Evolutionary conservation across 2,329 filamentous ascomycete genomes (phyloP), one percentile per base, ranked within the genome.

Genomic region (Rhinocladiella mackenziei): DNA sequence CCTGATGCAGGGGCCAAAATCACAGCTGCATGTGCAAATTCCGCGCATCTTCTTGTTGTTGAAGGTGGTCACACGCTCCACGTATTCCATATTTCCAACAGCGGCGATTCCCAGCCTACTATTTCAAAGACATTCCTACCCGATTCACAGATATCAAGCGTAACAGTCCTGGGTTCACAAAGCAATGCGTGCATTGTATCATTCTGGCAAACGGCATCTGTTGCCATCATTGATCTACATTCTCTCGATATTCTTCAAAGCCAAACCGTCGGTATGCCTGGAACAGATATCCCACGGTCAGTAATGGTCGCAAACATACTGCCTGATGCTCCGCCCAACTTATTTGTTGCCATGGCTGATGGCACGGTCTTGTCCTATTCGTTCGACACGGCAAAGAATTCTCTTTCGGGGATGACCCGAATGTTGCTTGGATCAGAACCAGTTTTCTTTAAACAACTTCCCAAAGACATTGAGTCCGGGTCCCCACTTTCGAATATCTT

Each of bases 301-400:
- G 75, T 97, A 19, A 78, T 83, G 0, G 75, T 97, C 5, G 83
- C 86, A 4, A 82, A 89, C 50, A 75, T 97, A 3, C 76, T 96
- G 22, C 50, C 53, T 23, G 65, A 73, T 32, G 81, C 83, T 10
- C 72, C 74, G 5, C 84, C 88, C 0, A 95, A 86, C 0, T 73
- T 98, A 0, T 85, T 98, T 50, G 77, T 95, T 22, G 86, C 91
- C 9, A 85, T 96, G 77, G 88, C 94, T 35, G 91, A 97, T 64
- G 92, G 92, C 3, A 87, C 85, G 50, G 85, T 98, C 1, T 76
- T 94, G 38, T 92, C 85, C 0, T 97, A 89, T 60, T 78, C 80
- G 22, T 75, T 95, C 25, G 77, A 86, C 22, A 65, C 70, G 0
- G 57, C 66, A 0, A 76, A 77, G n/a, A 78, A 77, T 48, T 69